Evolutionary conservation across 495 filamentous ascomycete genomes (phyloP), one percentile per base, ranked within the genome.

Genomic region (Cercophora sp.): DNA sequence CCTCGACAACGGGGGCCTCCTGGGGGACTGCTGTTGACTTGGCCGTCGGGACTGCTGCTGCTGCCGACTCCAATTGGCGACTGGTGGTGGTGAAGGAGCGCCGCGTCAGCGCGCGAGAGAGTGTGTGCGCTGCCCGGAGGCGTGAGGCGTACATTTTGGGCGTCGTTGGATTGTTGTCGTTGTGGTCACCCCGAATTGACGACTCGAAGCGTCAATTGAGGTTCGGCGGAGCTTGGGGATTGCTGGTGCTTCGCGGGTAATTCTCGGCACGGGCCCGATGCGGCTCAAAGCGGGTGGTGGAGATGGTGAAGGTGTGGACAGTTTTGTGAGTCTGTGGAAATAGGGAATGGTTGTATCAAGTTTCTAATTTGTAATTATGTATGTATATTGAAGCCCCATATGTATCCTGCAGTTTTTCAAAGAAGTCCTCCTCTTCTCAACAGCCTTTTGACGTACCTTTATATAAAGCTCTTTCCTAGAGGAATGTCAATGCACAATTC

Each of bases 11-110:
- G 52, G 81, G 81, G 52, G 78, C 72, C 13, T 83, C 74, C 62
- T 63, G 74, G 67, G 48, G 77, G 62, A 58, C 75, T 69, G 53
- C 79, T 70, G 48, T 85, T 76, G 18, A 83, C 65, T 80, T 84
- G 36, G 71, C 77, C 18, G 83, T 82, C 58, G 84, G 73, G 55
- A 66, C 45, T 13, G 66, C 64, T 11, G 64, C 20, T 32, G 37
- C 9, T 13, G 49, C 29, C 8, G 69, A 56, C n/a, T 76, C 67
- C 54, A 65, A 58, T 31, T 67, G 65, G 40, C 69, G 69, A 15
- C 65, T 61, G 1, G 71, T 70, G 24, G 59, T 52, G 20, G 61
- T 55, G 44, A 78, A 74, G 18, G 67, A 55, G 40, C 68, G 67
- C 58, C 54, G 63, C 6, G 67, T 58, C 50, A 60, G 56, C 31